A percentile compares a stretch with the other conserved stretches of the same genome.
These are phyloP conservation scores for Trichosanthes truncata DNA, from an alignment of 306 rosid species.

Conservation along the genomic window DNA sequence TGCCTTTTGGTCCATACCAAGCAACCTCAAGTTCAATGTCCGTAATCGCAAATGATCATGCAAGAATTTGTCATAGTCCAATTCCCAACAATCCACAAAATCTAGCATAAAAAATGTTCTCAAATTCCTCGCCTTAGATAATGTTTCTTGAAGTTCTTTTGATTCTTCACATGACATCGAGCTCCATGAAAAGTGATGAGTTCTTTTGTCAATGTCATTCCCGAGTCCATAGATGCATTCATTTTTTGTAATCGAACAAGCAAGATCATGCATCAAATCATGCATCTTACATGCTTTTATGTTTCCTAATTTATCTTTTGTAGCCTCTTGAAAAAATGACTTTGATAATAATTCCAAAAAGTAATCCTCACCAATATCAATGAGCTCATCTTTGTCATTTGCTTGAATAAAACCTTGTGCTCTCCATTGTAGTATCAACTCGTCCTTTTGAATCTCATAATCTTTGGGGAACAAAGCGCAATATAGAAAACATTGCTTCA, in stretches of 20 bases:
- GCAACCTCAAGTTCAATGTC: slow-evolving; percentile 8
- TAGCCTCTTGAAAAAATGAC: slow-evolving; percentile 6
- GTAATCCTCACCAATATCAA: background rate
- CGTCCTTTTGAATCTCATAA: background rate
- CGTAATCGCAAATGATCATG: slow-evolving; percentile 8
- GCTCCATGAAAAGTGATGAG: background rate
- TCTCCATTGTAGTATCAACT: slow-evolving; percentile 7
- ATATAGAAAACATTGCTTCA: slow-evolving; percentile 9
- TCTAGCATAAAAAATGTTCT: slow-evolving; percentile 5
- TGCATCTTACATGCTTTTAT: background rate
- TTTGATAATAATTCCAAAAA: background rate
- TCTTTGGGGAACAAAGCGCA: slow-evolving; percentile 8
- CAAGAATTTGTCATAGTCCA: background rate
- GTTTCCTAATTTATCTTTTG: background rate
- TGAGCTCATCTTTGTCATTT: background rate
- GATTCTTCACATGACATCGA: background rate
- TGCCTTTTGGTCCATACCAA: too few species aligned
- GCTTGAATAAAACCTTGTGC: slow-evolving; percentile 22
- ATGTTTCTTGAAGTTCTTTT: background rate
- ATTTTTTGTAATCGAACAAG: background rate
- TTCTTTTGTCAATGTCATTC: background rate
- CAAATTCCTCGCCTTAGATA: background rate
- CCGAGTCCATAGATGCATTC: background rate
- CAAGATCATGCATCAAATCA: slow-evolving; percentile 1
- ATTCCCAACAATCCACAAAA: too few species aligned